Percentiles rank a stretch among this genome's conserved stretches.
Conservation (phyloP, 352 stramenopile species). For the Phytopythium cucurbitacearum region DNA sequence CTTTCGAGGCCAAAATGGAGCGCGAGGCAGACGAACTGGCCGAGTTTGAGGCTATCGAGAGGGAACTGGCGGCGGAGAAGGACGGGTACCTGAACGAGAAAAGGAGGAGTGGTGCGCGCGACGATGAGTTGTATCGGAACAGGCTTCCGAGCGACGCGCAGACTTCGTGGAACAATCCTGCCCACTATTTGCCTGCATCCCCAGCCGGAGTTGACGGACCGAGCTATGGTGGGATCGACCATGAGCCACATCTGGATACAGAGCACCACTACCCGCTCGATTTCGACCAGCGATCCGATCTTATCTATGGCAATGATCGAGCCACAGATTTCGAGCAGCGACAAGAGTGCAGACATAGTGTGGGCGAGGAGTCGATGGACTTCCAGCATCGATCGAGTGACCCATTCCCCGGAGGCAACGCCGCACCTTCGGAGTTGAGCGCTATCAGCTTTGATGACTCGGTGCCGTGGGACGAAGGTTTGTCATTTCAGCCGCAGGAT, state of each 20-base stretch:
- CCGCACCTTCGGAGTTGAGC: constrained; percentile 49
- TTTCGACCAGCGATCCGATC: constrained; percentile 31
- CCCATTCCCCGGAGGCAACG: constrained; percentile 1
- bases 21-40: constrained; percentile 71
- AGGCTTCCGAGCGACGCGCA: too few relatives aligned
- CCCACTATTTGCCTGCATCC: background rate
- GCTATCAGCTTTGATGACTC: constrained; percentile 80
- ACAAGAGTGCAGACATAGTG: constrained; percentile 12
- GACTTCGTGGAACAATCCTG: background rate
- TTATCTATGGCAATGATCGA: constrained; percentile 30
- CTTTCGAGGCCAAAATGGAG: constrained; percentile 48
- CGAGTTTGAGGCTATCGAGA: constrained; percentile 74
- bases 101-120: constrained; percentile 9
- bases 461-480: constrained; percentile 60
- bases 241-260: background rate
- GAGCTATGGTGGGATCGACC: background rate
- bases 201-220: background rate
- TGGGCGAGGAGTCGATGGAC: constrained; percentile 6
- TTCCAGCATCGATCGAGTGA: constrained; percentile 13
- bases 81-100: constrained; percentile 47
- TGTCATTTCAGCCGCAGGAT: constrained; percentile 33
- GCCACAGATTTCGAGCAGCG: background rate
- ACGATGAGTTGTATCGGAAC: background rate
- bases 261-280: constrained; percentile 29
- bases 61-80: constrained; percentile 58